phyloP scores from a whole-genome alignment of 257 asterid genomes.

The Nicotiana noctiflora region DNA sequence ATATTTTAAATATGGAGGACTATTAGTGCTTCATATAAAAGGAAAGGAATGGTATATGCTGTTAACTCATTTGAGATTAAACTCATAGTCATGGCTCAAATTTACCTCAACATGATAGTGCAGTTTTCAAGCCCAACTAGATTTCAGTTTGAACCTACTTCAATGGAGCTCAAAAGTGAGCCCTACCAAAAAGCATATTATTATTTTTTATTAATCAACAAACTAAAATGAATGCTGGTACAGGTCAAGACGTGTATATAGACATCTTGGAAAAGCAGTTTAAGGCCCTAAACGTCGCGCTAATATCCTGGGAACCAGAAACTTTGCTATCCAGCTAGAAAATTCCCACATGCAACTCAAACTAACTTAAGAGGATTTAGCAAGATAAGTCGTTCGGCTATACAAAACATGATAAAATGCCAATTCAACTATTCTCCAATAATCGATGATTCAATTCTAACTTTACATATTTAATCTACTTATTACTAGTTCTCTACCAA shows the following conservation, averaged over 20 bases:
- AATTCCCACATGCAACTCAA: background rate
- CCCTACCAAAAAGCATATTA: background rate
- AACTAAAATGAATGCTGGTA: background rate
- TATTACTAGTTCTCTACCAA: background rate
- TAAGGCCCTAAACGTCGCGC: background rate
- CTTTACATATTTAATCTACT: background rate
- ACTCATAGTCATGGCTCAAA: background rate
- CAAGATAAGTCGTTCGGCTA: background rate
- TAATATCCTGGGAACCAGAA: background rate
- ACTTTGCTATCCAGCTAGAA: background rate
- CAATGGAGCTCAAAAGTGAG: too few species aligned
- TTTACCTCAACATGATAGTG: background rate
- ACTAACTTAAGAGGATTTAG: background rate
- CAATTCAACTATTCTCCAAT: background rate
- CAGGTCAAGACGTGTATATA: background rate
- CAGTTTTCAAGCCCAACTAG: background rate
- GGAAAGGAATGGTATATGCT: too few species aligned
- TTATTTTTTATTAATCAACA: background rate
- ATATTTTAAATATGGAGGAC: too few species aligned
- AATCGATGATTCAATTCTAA: background rate
- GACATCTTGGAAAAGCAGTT: background rate
- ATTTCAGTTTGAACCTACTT: background rate
- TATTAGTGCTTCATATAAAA: too few species aligned
- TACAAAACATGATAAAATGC: background rate
- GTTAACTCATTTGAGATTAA: too few species aligned